phyloP scores from a whole-genome alignment of 805 yeast genomes.

The Kluyveromyces aestuarii region DNA sequence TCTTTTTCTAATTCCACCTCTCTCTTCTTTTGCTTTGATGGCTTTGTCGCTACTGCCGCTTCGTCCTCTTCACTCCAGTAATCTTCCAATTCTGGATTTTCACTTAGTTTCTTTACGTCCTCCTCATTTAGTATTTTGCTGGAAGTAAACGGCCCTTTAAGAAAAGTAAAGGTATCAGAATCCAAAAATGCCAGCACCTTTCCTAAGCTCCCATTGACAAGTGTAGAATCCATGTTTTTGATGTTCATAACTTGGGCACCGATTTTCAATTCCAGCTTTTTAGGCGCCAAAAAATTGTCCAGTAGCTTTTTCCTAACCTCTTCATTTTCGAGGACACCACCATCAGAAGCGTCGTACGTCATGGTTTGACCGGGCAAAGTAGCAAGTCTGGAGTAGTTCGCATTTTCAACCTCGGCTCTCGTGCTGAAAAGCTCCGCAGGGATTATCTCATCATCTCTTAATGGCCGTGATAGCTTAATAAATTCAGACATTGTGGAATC shows the following conservation, averaged over 20 bases:
- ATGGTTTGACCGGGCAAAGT: slow-evolving; percentile 37
- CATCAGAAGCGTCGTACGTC: slow-evolving; percentile 44
- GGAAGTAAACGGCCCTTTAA: slow-evolving; percentile 10
- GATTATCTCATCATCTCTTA: slow-evolving; percentile 49
- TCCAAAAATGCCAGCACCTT: slow-evolving; percentile 53
- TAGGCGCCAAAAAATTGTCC: slow-evolving; percentile 55
- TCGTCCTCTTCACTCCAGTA: slow-evolving; percentile 12
- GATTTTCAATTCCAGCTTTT: slow-evolving; percentile 44
- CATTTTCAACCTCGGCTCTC: slow-evolving; percentile 58
- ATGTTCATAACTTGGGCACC: slow-evolving; percentile 81
- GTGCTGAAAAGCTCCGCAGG: slow-evolving; percentile 75
- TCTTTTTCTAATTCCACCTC: slow-evolving; percentile 14
- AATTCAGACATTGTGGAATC: slow-evolving; percentile 42
- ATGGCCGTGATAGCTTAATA: slow-evolving; percentile 39
- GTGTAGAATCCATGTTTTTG: slow-evolving; percentile 59
- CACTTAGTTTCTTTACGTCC: slow-evolving; percentile 13
- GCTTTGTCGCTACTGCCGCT: slow-evolving; percentile 7
- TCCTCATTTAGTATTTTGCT: slow-evolving; percentile 18
- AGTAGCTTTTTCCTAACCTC: slow-evolving; percentile 37
- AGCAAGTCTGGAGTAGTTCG: slow-evolving; percentile 44
- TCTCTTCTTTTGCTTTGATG: slow-evolving; percentile 11
- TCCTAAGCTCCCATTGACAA: slow-evolving; percentile 75
- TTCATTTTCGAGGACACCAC: slow-evolving; percentile 38
- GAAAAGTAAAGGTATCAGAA: slow-evolving; percentile 35
- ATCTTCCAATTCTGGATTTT: slow-evolving; percentile 15